A percentile compares a stretch with the other conserved stretches of the same genome.
Evolutionary conservation across 163 green algal genomes (phyloP).

Genomic region (Picocystis sp.): DNA sequence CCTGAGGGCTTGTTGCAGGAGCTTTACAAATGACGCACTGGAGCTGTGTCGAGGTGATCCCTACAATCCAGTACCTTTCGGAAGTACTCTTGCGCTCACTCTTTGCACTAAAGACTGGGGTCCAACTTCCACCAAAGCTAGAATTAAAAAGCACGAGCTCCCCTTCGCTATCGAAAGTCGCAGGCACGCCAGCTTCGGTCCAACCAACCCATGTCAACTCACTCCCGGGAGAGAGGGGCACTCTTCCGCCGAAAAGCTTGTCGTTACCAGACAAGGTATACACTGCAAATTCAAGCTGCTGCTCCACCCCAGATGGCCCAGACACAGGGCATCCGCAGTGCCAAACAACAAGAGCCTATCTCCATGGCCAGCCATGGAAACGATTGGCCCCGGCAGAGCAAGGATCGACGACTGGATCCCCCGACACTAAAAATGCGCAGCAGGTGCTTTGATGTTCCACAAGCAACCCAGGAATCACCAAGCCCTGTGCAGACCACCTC

Average conservation of each 20-base stretch:
- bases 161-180: conserved; percentile 28
- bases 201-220: conserved; percentile 57
- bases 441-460: conserved; percentile 34
- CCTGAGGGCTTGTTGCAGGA: conserved; percentile 8
- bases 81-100: conserved; percentile 20
- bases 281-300: conserved; percentile 16
- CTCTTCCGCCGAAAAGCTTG: conserved; percentile 13
- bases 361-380: conserved; percentile 16
- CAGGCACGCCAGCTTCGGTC: conserved; percentile 37
- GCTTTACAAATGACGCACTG: conserved; percentile 36
- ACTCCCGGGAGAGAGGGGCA: conserved; percentile 29
- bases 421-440: conserved; percentile 55
- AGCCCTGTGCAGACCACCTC: conserved; percentile 33
- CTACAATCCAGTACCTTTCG: conserved; percentile 51
- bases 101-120: conserved; percentile 30
- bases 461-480: conserved; percentile 36
- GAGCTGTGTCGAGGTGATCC: conserved; percentile 24
- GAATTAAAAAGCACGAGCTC: no score
- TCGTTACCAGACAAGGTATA: conserved; percentile 24
- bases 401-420: conserved; percentile 41
- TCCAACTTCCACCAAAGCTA: conserved; percentile 40
- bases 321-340: conserved; percentile 16
- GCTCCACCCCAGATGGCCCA: background rate
- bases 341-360: conserved; percentile 39
- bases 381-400: conserved; percentile 11